Evolutionary conservation across 2,329 filamentous ascomycete species (phyloP), one percentile per base, ranked within the genome.

Genomic region (Botrytis galanthina): DNA sequence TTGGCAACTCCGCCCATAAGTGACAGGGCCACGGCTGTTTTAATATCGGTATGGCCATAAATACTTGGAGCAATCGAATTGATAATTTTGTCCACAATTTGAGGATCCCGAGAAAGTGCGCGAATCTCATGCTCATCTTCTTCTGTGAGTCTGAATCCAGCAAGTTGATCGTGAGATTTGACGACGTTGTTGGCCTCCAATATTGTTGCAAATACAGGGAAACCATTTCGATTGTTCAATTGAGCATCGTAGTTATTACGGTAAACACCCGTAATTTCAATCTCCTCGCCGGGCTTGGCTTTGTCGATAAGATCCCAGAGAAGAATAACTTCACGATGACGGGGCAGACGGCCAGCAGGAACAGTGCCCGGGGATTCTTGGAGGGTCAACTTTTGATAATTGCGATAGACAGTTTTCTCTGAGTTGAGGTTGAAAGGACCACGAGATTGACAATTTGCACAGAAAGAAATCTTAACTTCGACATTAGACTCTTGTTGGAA

Each of bases 181-280:
- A 98, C 91, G 8, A 98, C 90, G 78, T 99, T 95, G 83, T 99
- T 99, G 39, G 97, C 97, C 83, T 99, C 96, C 7, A 99, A 88
- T 74, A 99, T 96, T 0, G 96, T 99, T 7, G 96, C 95, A 82
- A 99, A 99, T 51, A 99, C 96, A 0, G 96, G 96, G 84, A 99
- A 98, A 7, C 96, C 96, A 81, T 98, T 99, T 80, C 96, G 95
- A 85, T 98, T 98, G 85, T 99, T 99, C 72, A 99, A 88, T 78
- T 97, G 94, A 5, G 96, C 95, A 81, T 98, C 95, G 80, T 98
- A 99, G 84, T 97, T 98, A 86, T 99, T 99, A 79, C 94, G 92
- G 84, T 99, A 99, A 78, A 97, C 93, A 76, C 96, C 96, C 12
- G 95, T 98, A 16, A 99, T 91, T 81, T 99, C 96, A 73, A 99